Evolutionary conservation across 176 grass and related monocot species (phyloP).

Genomic region (Oryza meridionalis): DNA sequence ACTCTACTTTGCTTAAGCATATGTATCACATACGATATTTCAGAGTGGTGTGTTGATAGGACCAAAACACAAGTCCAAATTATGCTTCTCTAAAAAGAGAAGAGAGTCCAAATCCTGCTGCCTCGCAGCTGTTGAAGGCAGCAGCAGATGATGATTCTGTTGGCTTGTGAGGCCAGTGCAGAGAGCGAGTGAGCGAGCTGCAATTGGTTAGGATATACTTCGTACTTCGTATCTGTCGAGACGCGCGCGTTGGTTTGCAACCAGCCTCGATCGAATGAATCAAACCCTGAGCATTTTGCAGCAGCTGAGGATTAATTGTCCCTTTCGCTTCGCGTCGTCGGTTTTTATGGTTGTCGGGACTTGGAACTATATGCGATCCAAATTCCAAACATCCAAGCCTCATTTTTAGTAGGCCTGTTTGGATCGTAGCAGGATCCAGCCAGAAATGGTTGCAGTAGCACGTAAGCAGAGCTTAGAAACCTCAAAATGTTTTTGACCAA

Average conservation of each 20-base stretch:
- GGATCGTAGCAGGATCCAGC: neutral
- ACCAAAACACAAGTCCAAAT: too few species aligned
- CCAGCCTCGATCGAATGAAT: neutral
- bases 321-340: conserved; percentile 4
- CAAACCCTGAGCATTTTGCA: neutral
- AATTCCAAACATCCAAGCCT: neutral
- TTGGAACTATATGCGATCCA: neutral
- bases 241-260: conserved; percentile 6
- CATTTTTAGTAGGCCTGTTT: neutral
- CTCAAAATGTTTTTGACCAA: neutral
- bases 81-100: too few species aligned
- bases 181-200: neutral
- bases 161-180: conserved; percentile 22
- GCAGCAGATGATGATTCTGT: neutral
- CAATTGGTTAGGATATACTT: conserved; percentile 37
- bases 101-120: neutral
- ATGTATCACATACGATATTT: too few species aligned
- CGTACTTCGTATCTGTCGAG: conserved; percentile 17
- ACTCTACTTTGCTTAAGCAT: neutral
- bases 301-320: conserved; percentile 5
- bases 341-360: conserved; percentile 33
- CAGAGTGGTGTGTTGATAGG: too few species aligned
- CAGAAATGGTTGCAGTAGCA: neutral
- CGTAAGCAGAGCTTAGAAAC: neutral
- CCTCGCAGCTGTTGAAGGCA: too few species aligned